A percentile compares a stretch with the other conserved stretches of the same genome.
Evolutionary conservation across 2,329 filamentous ascomycete species (phyloP).

Genomic region (Aureobasidium sp.): DNA sequence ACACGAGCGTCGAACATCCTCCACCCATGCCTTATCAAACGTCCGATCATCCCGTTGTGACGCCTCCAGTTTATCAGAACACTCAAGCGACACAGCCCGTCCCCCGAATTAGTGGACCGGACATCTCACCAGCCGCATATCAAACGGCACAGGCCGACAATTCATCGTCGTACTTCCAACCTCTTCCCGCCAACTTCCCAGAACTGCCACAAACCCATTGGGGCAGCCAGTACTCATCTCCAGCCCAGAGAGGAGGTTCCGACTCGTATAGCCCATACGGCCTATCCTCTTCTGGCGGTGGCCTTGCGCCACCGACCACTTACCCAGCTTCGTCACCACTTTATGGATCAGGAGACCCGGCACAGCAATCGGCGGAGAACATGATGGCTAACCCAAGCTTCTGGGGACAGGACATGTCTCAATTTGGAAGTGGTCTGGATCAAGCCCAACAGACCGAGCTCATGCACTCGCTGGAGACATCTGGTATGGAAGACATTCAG

Average conservation of each 20-base stretch:
- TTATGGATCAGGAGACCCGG: not conserved
- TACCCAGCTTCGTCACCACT: slow-evolving; percentile 4
- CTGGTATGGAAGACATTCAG: slow-evolving; percentile 31
- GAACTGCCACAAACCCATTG: slow-evolving; percentile 17
- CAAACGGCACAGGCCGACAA: slow-evolving; percentile 15
- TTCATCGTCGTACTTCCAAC: slow-evolving; percentile 17
- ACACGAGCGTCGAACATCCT: slow-evolving; percentile 22
- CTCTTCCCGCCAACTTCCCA: slow-evolving; percentile 22
- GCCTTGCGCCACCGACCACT: not conserved
- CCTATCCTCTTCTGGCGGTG: not conserved
- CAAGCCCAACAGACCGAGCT: slow-evolving; percentile 28
- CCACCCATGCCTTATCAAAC: slow-evolving; percentile 23
- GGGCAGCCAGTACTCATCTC: slow-evolving; percentile 4
- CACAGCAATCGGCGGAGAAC: not conserved
- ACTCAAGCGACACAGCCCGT: not conserved
- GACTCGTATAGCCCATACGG: not conserved
- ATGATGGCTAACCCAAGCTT: not conserved
- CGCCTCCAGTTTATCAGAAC: slow-evolving; percentile 3
- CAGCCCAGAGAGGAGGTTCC: not conserved
- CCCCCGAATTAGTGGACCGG: not conserved
- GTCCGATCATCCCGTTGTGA: slow-evolving; percentile 13
- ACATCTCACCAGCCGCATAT: slow-evolving; percentile 8
- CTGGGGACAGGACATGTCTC: slow-evolving; percentile 12
- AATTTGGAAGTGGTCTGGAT: slow-evolving; percentile 26
- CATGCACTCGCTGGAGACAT: slow-evolving; percentile 28